These are phyloP conservation scores for Adansonia rubrostipa DNA, from an alignment of 441 rosid genomes.

Conservation along the genomic window DNA sequence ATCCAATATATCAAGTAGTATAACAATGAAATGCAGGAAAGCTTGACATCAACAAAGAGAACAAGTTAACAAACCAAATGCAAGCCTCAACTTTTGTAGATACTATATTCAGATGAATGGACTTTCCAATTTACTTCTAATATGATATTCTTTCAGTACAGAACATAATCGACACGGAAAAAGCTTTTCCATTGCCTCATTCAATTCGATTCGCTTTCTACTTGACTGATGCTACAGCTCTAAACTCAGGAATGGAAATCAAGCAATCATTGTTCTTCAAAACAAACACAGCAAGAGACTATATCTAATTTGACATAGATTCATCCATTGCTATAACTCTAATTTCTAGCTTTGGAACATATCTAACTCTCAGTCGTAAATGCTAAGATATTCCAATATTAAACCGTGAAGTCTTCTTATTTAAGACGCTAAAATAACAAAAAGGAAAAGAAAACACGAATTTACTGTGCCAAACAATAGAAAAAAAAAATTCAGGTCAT, in stretches of 20 bases:
- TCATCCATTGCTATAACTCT: not conserved
- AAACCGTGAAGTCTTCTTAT: not conserved
- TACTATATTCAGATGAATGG: not conserved
- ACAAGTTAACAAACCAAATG: conserved; percentile 9
- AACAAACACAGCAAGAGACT: not conserved
- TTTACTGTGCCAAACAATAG: not conserved
- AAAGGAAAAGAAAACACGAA: not conserved
- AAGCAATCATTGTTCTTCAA: not conserved
- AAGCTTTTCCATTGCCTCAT: not conserved
- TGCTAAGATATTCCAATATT: conserved; percentile 1
- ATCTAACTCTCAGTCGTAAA: not conserved
- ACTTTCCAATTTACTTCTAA: not conserved
- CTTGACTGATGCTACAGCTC: not conserved
- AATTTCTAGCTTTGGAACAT: not conserved
- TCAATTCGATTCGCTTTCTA: not conserved
- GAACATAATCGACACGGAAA: not conserved
- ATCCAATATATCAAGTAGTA: not conserved
- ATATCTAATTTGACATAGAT: conserved; percentile 7
- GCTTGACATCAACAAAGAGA: conserved; percentile 4
- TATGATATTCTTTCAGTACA: not conserved
- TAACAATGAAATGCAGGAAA: conserved; percentile 9
- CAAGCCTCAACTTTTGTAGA: not conserved
- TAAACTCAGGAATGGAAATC: not conserved
- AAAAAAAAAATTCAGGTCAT: not conserved
- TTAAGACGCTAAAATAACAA: not conserved